phyloP scores from a whole-genome alignment of 176 grass and related monocot species.

The Phoenix roebelenii region DNA sequence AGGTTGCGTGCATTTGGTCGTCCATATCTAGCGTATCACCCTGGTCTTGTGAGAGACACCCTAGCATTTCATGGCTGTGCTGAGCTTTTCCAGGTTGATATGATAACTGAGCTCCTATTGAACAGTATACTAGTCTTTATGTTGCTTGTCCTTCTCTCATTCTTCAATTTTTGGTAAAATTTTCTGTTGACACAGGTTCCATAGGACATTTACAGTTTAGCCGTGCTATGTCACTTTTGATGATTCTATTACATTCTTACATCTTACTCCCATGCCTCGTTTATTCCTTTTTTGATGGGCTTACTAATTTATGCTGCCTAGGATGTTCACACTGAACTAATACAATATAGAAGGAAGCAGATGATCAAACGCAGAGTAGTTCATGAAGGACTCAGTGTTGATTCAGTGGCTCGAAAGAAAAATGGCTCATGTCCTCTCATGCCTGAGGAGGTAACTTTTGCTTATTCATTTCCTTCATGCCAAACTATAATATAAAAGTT shows the following conservation, averaged over 20 bases:
- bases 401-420: constrained; percentile 79
- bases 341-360: constrained; percentile 91
- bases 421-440: constrained; percentile 88
- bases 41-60: constrained; percentile 79
- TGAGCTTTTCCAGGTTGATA: constrained; percentile 86
- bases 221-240: too few species aligned
- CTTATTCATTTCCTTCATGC: constrained; percentile 8
- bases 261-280: too few species aligned
- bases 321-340: constrained; percentile 95
- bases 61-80: constrained; percentile 99
- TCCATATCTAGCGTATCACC: constrained; percentile 83
- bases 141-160: not conserved
- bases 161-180: too few species aligned
- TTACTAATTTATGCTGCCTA: constrained; percentile 34
- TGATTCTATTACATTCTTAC: not conserved
- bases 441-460: constrained; percentile 79
- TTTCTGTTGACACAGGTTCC: too few species aligned
- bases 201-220: too few species aligned
- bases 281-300: constrained; percentile 16
- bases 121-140: not conserved
- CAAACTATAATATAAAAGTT: not conserved
- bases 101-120: not conserved
- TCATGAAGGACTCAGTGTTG: constrained; percentile 60
- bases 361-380: constrained; percentile 68
- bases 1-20: constrained; percentile 63